Conservation (phyloP, 1,284 basidiomycete species). For the Filobasidium uniguttulatum region DNA sequence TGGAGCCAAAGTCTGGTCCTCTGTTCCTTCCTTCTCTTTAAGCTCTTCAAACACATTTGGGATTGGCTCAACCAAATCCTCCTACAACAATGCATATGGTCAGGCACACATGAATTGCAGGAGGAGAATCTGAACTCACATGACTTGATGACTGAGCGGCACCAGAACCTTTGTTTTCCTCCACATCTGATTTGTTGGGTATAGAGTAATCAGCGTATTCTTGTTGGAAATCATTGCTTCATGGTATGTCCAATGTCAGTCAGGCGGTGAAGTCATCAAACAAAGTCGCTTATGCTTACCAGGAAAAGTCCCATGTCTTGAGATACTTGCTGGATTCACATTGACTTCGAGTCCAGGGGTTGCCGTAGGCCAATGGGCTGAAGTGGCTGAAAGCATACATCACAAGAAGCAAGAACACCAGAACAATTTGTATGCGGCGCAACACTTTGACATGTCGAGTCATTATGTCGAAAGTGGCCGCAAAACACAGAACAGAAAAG, state of each 20-base stretch:
- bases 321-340: constrained; percentile 72
- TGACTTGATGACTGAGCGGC: constrained; percentile 19
- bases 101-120: neutral
- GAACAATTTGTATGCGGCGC: constrained; percentile 64
- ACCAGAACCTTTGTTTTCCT: constrained; percentile 3
- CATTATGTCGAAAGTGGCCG: constrained; percentile 67
- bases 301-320: constrained; percentile 91
- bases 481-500: constrained; percentile 71
- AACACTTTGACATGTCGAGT: constrained; percentile 66
- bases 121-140: constrained; percentile 15
- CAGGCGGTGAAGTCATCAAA: neutral
- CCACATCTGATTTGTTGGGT: neutral
- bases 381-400: constrained; percentile 68
- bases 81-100: constrained; percentile 13
- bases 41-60: constrained; percentile 32
- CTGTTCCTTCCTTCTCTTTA: constrained; percentile 21
- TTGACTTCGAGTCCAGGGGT: constrained; percentile 66
- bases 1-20: constrained; percentile 29
- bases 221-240: constrained; percentile 8
- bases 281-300: constrained; percentile 42
- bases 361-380: constrained; percentile 73
- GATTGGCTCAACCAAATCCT: constrained; percentile 33
- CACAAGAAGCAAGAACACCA: constrained; percentile 54
- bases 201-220: neutral
- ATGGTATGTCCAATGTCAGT: neutral